These are phyloP conservation scores for Eremochloa ophiuroides DNA, from an alignment of 176 grass and related monocot species.

Conservation along the genomic window DNA sequence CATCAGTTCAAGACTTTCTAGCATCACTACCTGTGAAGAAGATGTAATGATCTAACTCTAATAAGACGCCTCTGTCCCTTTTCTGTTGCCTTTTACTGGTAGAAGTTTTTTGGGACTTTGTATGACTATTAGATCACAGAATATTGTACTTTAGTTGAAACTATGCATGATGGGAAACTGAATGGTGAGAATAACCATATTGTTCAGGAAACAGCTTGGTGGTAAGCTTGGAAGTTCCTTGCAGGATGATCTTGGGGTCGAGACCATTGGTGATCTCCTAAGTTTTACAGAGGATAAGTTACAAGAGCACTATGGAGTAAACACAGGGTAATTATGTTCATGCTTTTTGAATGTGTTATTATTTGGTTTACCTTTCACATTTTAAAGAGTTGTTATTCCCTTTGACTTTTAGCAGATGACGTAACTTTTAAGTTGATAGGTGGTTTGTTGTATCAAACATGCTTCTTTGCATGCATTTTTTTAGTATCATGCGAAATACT, in stretches of 20 bases:
- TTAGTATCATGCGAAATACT: not conserved
- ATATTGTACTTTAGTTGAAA: not conserved
- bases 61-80: slow-evolving; percentile 5
- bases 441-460: not conserved
- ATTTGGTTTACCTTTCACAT: slow-evolving; percentile 14
- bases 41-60: slow-evolving; percentile 55
- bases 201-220: slow-evolving; percentile 92
- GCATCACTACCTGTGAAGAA: slow-evolving; percentile 82
- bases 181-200: slow-evolving; percentile 7
- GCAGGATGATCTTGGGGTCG: slow-evolving; percentile 70
- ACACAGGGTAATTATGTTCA: slow-evolving; percentile 62
- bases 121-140: not conserved
- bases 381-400: not conserved
- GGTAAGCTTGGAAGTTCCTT: slow-evolving; percentile 94
- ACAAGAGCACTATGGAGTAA: slow-evolving; percentile 79
- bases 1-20: slow-evolving; percentile 72
- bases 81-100: not conserved
- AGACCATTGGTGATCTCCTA: slow-evolving; percentile 79
- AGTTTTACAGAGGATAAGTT: slow-evolving; percentile 70
- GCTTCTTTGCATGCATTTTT: not conserved
- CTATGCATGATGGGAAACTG: slow-evolving; percentile 15
- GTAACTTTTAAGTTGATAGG: slow-evolving; percentile 4
- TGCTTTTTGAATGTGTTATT: slow-evolving; percentile 10
- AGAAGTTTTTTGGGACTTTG: not conserved
- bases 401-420: not conserved